These are phyloP conservation scores for Aspergillus persii DNA, from an alignment of 2,329 filamentous ascomycete genomes.

Conservation along the genomic window DNA sequence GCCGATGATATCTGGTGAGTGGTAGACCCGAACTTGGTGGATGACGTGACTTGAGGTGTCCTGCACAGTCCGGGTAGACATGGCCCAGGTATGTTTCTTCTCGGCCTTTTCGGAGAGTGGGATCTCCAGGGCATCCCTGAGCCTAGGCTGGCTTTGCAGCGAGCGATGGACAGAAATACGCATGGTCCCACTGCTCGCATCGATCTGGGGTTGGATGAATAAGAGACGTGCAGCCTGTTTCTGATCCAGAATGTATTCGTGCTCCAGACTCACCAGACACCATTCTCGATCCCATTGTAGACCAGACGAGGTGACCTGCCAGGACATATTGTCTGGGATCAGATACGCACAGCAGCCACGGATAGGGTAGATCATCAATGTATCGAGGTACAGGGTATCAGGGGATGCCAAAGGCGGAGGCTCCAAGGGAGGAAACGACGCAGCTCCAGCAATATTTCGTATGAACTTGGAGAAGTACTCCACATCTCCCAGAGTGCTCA, in stretches of 20 bases:
- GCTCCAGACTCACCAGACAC: constrained; percentile 3
- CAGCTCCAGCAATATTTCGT: not conserved
- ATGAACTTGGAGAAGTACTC: constrained; percentile 8
- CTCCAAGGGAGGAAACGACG: not conserved
- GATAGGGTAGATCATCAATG: constrained; percentile 3
- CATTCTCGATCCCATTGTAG: constrained; percentile 7
- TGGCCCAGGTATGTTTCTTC: not conserved
- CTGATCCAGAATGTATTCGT: not conserved
- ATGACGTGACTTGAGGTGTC: not conserved
- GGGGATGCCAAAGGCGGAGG: not conserved
- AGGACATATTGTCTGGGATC: not conserved
- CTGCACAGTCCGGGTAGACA: not conserved
- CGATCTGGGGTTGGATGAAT: constrained; percentile 3
- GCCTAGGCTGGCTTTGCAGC: not conserved
- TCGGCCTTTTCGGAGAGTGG: not conserved
- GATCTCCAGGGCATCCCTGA: not conserved
- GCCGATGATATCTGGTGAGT: not conserved
- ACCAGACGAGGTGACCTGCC: not conserved
- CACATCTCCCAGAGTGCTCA: constrained; percentile 12
- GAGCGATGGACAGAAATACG: constrained; percentile 2
- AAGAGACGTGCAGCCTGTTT: not conserved
- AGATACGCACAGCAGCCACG: not conserved
- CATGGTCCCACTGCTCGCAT: not conserved
- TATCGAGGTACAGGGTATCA: not conserved
- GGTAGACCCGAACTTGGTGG: not conserved